Evolutionary conservation across 2,329 filamentous ascomycete species (phyloP).

Genomic region (Pseudogymnoascus destructans): DNA sequence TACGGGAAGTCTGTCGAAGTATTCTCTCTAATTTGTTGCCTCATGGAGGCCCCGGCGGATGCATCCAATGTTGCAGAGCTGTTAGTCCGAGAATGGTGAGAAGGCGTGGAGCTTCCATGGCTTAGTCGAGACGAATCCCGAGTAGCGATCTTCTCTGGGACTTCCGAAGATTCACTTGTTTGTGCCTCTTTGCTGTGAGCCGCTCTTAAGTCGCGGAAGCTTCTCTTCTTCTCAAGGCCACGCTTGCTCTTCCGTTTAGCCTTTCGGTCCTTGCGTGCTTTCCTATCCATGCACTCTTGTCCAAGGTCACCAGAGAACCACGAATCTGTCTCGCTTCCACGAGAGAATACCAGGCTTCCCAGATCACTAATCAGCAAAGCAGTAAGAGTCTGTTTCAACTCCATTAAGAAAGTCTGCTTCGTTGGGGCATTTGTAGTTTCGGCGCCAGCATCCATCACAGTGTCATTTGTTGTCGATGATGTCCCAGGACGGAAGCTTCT

Average conservation of each 20-base stretch:
- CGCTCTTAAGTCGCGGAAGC: constrained; percentile 49
- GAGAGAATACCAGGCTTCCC: constrained; percentile 67
- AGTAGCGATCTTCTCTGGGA: neutral
- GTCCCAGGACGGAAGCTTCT: constrained; percentile 51
- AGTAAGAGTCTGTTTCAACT: constrained; percentile 66
- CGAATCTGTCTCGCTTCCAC: constrained; percentile 80
- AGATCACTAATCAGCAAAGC: constrained; percentile 82
- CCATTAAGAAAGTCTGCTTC: constrained; percentile 64
- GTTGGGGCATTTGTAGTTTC: constrained; percentile 46
- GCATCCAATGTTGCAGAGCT: constrained; percentile 8
- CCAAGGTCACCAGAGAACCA: constrained; percentile 62
- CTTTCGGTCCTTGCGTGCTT: constrained; percentile 47
- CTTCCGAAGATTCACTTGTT: neutral
- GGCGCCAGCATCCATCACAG: constrained; percentile 44
- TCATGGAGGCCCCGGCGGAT: neutral
- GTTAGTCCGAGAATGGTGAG: constrained; percentile 4
- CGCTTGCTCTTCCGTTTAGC: constrained; percentile 40
- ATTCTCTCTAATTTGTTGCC: constrained; percentile 10
- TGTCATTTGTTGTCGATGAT: constrained; percentile 54
- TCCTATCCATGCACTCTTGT: constrained; percentile 51
- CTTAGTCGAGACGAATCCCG: constrained; percentile 1
- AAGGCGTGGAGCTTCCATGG: constrained; percentile 1
- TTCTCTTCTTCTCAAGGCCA: constrained; percentile 52
- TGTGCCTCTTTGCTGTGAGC: constrained; percentile 30
- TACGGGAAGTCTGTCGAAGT: constrained; percentile 56